Evolutionary conservation across 2,329 filamentous ascomycete species (phyloP), one percentile per base, ranked within the genome.

Genomic region (Daldinia sp.): DNA sequence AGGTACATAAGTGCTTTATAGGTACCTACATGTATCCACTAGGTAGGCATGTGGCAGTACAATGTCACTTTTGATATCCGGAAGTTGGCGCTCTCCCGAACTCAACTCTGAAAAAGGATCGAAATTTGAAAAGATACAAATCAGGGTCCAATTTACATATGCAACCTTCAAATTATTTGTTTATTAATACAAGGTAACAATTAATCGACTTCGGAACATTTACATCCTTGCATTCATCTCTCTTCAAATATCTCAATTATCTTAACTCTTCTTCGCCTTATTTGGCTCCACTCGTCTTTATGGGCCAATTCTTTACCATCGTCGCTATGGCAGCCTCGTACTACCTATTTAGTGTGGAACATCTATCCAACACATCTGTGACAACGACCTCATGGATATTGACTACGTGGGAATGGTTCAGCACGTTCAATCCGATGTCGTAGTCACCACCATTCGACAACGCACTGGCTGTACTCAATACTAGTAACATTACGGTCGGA

Each of bases 61-160:
- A 21, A 30, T 50, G 9, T 41, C 10, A 49, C 43, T 39, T 30
- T 35, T 29, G 34, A 32, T 54, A 32, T 19, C 19, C 63, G 55
- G 63, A 63, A 63, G 32, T 57, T 56, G 50, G 55, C 63, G 59
- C 25, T 15, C 6, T 55, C 15, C 19, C n/a, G 21, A 50, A 48
- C 29, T 32, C 29, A 13, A 4, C 13, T 6, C 9, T 37, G 15
- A 4, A 49, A 34, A 50, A 39, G 4, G 5, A 21, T 43, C 15
- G 41, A 15, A 39, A 6, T 34, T 32, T 15, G 34, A 25, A 49
- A 11, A 43, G 11, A 34, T 58, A 41, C 45, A 43, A 57, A 60
- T 57, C 53, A 62, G 60, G 58, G 32, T 58, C 52, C 49, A 60
- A 53, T 54, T 41, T 58, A 19, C 30, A 58, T 54, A 48, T 58